Percentiles rank a stretch among this genome's conserved stretches.
phyloP scores from a whole-genome alignment of 2,329 filamentous ascomycete species.

The Scedosporium boydii region DNA sequence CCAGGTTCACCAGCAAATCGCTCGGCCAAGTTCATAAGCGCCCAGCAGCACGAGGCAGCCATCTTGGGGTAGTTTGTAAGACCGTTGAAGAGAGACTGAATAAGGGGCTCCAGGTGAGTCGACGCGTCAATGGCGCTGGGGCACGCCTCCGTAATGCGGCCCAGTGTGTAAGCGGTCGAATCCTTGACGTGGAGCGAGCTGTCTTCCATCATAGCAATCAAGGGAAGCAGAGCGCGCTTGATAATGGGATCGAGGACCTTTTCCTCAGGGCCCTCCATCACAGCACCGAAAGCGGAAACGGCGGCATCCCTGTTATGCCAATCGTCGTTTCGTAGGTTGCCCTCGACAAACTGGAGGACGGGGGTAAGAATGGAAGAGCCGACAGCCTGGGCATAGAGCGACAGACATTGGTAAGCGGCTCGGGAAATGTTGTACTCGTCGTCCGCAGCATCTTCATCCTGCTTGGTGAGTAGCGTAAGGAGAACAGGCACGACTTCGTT shows the following conservation, averaged over 20 bases:
- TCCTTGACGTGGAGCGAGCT: constrained; percentile 83
- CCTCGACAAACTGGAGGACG: constrained; percentile 85
- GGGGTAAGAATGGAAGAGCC: constrained; percentile 74
- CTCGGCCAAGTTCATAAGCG: constrained; percentile 95
- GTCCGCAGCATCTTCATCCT: constrained; percentile 93
- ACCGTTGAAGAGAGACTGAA: constrained; percentile 81
- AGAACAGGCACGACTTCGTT: constrained; percentile 91
- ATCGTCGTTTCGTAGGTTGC: constrained; percentile 79
- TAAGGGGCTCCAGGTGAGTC: constrained; percentile 73
- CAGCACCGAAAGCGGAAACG: constrained; percentile 93
- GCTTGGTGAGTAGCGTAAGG: constrained; percentile 80
- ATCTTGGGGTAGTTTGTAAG: constrained; percentile 90
- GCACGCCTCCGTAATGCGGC: constrained; percentile 89
- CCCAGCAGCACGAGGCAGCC: constrained; percentile 97
- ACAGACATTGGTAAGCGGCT: constrained; percentile 91
- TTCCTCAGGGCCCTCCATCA: constrained; percentile 97
- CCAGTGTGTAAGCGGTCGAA: constrained; percentile 90
- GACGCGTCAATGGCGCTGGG: constrained; percentile 83
- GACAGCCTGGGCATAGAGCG: constrained; percentile 90
- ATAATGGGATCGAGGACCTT: constrained; percentile 87
- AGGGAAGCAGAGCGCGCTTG: constrained; percentile 84
- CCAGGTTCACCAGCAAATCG: constrained; percentile 84
- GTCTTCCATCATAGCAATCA: constrained; percentile 90
- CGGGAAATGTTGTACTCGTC: constrained; percentile 97
- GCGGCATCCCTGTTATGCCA: constrained; percentile 95